Conservation (phyloP, 441 rosid genomes). For the Rhodomyrtus psidioides region DNA sequence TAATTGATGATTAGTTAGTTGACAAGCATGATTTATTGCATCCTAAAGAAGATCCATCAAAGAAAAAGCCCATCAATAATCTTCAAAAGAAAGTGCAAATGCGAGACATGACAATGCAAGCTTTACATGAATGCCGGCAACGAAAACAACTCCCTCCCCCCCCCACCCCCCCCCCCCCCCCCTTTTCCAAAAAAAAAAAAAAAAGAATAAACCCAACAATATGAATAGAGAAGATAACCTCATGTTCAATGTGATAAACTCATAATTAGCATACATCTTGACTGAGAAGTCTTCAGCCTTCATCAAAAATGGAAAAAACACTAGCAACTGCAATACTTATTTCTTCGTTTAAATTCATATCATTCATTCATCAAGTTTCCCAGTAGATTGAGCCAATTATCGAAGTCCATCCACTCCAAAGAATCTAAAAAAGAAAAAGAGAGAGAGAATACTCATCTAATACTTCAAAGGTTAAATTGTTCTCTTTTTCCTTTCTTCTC, state of each 20-base stretch:
- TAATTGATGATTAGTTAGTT: slow-evolving; percentile 17
- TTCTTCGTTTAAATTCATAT: not conserved
- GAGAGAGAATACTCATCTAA: not conserved
- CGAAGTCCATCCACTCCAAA: not conserved
- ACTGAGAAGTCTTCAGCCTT: not conserved
- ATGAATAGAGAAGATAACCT: not conserved
- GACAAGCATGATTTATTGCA: slow-evolving; percentile 7
- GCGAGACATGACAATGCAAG: not conserved
- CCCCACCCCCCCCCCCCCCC: not conserved
- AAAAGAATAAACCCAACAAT: not conserved
- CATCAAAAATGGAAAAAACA: not conserved
- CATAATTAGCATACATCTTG: not conserved
- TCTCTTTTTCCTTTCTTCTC: not conserved
- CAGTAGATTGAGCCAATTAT: not conserved
- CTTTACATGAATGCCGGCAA: not conserved
- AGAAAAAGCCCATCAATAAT: not conserved
- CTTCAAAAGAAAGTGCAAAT: not conserved
- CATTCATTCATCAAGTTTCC: not conserved
- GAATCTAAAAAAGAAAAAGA: not conserved
- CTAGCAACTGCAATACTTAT: not conserved
- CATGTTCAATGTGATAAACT: not conserved
- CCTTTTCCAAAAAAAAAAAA: not conserved
- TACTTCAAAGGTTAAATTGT: not conserved
- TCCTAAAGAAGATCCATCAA: not conserved
- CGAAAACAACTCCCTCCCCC: not conserved